These are phyloP conservation scores for Fusarium sp. DNA, from an alignment of 2,329 filamentous ascomycete genomes.

Conservation along the genomic window DNA sequence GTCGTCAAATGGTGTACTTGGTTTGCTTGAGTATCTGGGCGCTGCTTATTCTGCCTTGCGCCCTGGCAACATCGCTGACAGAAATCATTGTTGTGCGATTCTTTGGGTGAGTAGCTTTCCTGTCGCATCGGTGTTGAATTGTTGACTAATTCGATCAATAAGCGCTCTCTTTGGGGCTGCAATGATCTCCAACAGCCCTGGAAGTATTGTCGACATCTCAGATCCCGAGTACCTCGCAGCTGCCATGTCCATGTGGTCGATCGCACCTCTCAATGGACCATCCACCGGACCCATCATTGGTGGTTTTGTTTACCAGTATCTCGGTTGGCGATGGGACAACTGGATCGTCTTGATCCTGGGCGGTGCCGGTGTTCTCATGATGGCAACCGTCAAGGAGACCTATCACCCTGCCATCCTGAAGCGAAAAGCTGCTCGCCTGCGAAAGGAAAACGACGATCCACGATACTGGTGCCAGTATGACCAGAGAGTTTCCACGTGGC, in stretches of 20 bases:
- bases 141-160: neutral
- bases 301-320: constrained; percentile 76
- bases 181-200: constrained; percentile 86
- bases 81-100: constrained; percentile 80
- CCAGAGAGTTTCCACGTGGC: constrained; percentile 70
- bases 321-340: constrained; percentile 90
- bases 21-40: constrained; percentile 73
- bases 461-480: constrained; percentile 87
- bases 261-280: constrained; percentile 86
- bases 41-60: constrained; percentile 78
- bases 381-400: constrained; percentile 76
- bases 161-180: constrained; percentile 71
- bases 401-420: constrained; percentile 80
- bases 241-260: constrained; percentile 85
- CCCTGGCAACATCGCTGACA: constrained; percentile 73
- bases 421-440: constrained; percentile 70
- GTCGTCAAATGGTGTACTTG: constrained; percentile 76
- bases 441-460: constrained; percentile 76
- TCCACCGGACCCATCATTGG: constrained; percentile 66
- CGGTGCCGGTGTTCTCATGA: constrained; percentile 69
- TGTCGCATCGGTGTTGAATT: neutral
- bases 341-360: constrained; percentile 83
- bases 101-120: constrained; percentile 65
- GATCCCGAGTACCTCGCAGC: constrained; percentile 82
- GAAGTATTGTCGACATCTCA: constrained; percentile 86